Evolutionary conservation across 257 asterid species (phyloP).

Genomic region (Solanum verrucosum): DNA sequence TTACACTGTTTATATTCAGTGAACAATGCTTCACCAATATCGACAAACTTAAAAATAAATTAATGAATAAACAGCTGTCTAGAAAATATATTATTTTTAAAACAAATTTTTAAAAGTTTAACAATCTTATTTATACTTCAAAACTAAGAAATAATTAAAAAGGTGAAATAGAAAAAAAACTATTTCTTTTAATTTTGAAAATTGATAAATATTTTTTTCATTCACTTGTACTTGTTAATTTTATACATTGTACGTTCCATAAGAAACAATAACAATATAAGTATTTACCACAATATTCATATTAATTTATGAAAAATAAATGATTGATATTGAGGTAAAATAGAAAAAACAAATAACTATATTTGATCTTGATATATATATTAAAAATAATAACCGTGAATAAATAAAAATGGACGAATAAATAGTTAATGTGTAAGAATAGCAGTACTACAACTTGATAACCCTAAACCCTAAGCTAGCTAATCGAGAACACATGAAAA

Average conservation of each 20-base stretch:
- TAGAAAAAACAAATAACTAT: no score
- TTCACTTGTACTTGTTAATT: no score
- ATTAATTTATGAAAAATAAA: not conserved
- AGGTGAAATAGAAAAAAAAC: no score
- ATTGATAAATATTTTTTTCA: no score
- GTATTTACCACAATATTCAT: not conserved
- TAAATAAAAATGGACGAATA: not conserved
- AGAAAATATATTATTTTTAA: not conserved
- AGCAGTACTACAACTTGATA: not conserved
- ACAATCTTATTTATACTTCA: no score
- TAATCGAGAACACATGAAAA: not conserved
- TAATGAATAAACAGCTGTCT: not conserved
- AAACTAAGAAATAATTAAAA: no score
- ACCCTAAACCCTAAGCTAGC: not conserved
- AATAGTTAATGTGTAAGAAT: no score
- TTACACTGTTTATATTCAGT: constrained; percentile 1
- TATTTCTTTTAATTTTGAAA: no score
- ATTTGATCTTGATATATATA: not conserved
- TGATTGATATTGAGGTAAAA: not conserved
- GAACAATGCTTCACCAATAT: constrained; percentile 15
- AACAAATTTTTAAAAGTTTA: not conserved
- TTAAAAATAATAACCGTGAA: no score
- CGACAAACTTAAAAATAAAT: constrained; percentile 7
- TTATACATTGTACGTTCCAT: no score
- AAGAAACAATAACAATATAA: no score